Base-by-base conservation (phyloP, 371 early-diverging fungal species). In the Blakeslea trispora region DNA sequence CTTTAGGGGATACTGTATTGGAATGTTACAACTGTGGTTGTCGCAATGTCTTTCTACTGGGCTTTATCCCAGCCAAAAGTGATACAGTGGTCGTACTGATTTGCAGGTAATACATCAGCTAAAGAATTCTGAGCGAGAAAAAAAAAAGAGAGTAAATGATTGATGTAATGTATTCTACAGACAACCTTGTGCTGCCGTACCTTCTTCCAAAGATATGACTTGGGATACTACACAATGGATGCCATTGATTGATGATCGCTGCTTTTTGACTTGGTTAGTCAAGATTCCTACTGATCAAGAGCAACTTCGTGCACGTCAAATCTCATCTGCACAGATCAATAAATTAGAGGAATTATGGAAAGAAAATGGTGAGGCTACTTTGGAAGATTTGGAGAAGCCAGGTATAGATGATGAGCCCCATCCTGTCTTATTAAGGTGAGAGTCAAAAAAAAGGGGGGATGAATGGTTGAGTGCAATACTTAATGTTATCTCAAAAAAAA, bases 21-120 rank as follows among this genome's bases (percentile, higher is more conserved):
- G 97, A 98, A 71, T 99, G 99, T 73, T 97, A 95, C 74, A 91
- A 95, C 73, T 99, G 99, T 74, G 95, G 96, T 14, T 91, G 89
- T 62, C 82, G 92, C 43, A 99, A 99, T 65, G 91, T 96, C 15
- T 99, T 99, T 66, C 80, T 95, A 55, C 86, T 99, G 22, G 99
- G 98, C 0, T 98, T 97, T 64, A 97, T 97, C 59, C 98, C 99
- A 4, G 99, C 99, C 17, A 98, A 98, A 71, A 86, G 90, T 43
- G 97, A 97, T 67, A 95, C 96, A 0, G 98, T 98, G 0, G 97
- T 98, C 0, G 98, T 98, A 5, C 73, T 98, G 31, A 84, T 98
- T 44, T 98, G 99, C 82, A 81, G 95, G 92, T 93, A 79, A 59
- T 58, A n/a, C n/a, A n/a, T n/a, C n/a, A n/a, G n/a, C n/a, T n/a